phyloP scores from a whole-genome alignment of 2,329 filamentous ascomycete genomes.

The Periconia macrospinosa region DNA sequence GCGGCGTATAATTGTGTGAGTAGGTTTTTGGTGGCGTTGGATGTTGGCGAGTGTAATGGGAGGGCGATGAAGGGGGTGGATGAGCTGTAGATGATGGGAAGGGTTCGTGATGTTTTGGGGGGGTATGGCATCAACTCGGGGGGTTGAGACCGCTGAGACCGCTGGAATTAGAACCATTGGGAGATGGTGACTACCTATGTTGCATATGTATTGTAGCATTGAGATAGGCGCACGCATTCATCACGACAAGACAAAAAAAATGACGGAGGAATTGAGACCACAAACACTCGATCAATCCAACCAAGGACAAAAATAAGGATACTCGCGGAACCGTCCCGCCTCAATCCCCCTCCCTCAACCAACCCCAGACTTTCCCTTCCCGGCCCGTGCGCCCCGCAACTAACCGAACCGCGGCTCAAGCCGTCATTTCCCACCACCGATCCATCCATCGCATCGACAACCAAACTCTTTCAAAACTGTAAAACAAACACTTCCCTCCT shows the following conservation, averaged over 20 bases:
- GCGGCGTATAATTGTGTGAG: constrained; percentile 85
- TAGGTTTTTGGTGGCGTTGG: constrained; percentile 78
- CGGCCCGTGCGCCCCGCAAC: constrained; percentile 17
- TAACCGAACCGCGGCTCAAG: constrained; percentile 18
- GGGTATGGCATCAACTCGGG: neutral
- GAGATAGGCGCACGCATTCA: no score
- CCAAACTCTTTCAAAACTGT: neutral
- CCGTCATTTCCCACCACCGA: no score
- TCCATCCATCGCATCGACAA: neutral
- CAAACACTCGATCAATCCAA: no score
- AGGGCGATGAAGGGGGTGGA: constrained; percentile 31
- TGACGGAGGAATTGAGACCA: no score
- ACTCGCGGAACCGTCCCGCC: constrained; percentile 1
- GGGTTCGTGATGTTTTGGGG: neutral
- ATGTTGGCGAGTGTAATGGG: constrained; percentile 57
- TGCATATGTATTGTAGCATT: no score
- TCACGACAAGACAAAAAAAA: no score
- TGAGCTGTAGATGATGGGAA: constrained; percentile 19
- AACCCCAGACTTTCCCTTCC: neutral
- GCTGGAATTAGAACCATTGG: no score
- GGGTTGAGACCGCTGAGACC: no score
- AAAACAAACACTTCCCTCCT: neutral
- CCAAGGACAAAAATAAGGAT: neutral
- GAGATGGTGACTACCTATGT: no score
- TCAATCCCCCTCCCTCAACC: no score